Base-by-base conservation (phyloP, 2,329 filamentous ascomycete species). In the Chaetomium globosum region DNA sequence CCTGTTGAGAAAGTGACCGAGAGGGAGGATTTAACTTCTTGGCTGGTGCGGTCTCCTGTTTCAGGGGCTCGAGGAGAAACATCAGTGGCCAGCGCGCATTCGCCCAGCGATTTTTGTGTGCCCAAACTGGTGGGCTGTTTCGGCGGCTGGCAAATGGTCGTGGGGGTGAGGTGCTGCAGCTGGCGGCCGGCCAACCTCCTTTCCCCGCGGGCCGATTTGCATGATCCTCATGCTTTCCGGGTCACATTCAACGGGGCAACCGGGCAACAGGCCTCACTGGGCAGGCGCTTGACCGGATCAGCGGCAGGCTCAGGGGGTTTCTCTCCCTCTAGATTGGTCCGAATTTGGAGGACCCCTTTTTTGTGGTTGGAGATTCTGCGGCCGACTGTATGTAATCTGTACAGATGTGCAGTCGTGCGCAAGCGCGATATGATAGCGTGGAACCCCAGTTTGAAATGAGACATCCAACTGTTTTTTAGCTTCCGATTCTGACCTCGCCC, bases 11-110 rank as follows among this genome's bases (percentile, higher is more conserved):
- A 56, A 49, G 28, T 3, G 16, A 13, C 31, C 48, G 16, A 19
- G 31, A 54, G 30, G 21, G 55, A 28, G 36, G 16, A 4, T 46
- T 33, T 21, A 43, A 2, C 16, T 30, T 56, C 60, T 61, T 66
- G 64, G 56, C 56, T 56, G 64, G 46, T 13, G 21, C 54, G 58
- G n/a, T 58, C 64, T 66, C 55, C 64, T 66, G 67, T 68, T 68
- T 68, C 67, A 68, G 64, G 19, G 13, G 26, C 21, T 36, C 13
- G 59, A 48, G 52, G 64, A 10, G 52, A 63, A 56, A 49, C 64
- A 13, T 26, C 51, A 26, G 56, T 6, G 19, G 33, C 13, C 30
- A 33, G 16, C 48, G 53, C 10, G 21, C 33, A 66, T 66, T 66
- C 56, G 64, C 43, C 43, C 46, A 43, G 46, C 13, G 54, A 53